Conservation (phyloP, 805 yeast species). For the Candida michaelii region DNA sequence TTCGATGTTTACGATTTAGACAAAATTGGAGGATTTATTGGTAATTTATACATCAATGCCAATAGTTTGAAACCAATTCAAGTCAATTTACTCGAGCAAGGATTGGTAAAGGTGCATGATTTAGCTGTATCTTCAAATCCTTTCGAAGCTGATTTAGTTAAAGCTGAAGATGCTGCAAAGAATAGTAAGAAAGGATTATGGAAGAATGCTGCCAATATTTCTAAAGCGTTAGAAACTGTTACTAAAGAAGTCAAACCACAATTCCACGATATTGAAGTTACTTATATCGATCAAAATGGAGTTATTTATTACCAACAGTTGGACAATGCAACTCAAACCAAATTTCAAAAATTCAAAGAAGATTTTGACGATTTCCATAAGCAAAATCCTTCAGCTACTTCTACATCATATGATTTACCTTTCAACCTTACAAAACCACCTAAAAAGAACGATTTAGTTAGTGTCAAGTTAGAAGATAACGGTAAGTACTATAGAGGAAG, state of each 20-base stretch:
- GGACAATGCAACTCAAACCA: constrained; percentile 36
- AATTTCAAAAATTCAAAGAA: constrained; percentile 45
- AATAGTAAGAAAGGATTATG: constrained; percentile 60
- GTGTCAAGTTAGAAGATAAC: constrained; percentile 52
- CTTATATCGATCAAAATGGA: constrained; percentile 47
- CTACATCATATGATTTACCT: constrained; percentile 38
- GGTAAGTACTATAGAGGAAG: constrained; percentile 60
- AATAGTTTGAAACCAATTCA: constrained; percentile 54
- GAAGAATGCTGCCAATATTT: constrained; percentile 51
- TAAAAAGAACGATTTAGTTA: constrained; percentile 58
- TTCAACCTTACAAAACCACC: constrained; percentile 40
- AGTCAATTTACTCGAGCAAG: constrained; percentile 54
- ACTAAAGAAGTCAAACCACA: constrained; percentile 31
- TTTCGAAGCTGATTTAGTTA: constrained; percentile 50
- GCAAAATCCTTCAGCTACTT: constrained; percentile 36
- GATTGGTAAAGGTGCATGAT: constrained; percentile 65
- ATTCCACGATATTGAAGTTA: constrained; percentile 53
- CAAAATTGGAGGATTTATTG: constrained; percentile 78
- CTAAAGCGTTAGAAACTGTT: constrained; percentile 9
- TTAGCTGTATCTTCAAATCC: constrained; percentile 61
- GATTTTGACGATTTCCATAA: constrained; percentile 46
- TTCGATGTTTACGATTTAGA: constrained; percentile 69
- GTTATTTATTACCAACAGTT: constrained; percentile 46
- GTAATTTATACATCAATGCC: constrained; percentile 58
- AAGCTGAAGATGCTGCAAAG: constrained; percentile 65